Percentiles rank a stretch among this genome's conserved stretches.
Evolutionary conservation across 176 grass and related monocot genomes (phyloP).

Genomic region (Oryza glumipatula): DNA sequence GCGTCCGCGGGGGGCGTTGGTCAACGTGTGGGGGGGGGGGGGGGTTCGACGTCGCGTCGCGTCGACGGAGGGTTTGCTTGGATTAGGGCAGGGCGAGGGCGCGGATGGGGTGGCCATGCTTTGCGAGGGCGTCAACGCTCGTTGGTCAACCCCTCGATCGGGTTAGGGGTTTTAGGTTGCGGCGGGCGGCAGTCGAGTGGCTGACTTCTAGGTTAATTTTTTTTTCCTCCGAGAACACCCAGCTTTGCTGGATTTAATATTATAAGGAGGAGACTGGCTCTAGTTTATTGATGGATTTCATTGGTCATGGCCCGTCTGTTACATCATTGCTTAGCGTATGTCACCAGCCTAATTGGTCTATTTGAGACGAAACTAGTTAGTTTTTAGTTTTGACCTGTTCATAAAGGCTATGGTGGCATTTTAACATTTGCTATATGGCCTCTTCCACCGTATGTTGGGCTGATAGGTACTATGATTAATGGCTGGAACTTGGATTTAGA

Average conservation of each 20-base stretch:
- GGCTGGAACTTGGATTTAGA: neutral
- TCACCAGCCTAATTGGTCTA: neutral
- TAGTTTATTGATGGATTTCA: neutral
- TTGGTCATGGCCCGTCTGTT: neutral
- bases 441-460: neutral
- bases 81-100: neutral
- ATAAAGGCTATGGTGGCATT: neutral
- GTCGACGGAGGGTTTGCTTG: neutral
- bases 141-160: conserved; percentile 5
- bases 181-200: neutral
- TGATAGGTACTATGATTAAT: neutral
- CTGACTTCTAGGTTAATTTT: neutral
- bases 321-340: neutral
- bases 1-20: neutral
- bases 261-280: too few relatives aligned
- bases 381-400: neutral
- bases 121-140: neutral
- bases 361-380: conserved; percentile 19
- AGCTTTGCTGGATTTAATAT: too few relatives aligned
- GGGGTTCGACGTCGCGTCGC: conserved; percentile 39
- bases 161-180: conserved; percentile 11
- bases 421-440: neutral
- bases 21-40: conserved; percentile 24
- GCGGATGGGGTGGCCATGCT: neutral
- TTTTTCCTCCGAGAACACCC: too few relatives aligned